Conservation (phyloP, 306 rosid genomes). For the Fagus sylvatica region DNA sequence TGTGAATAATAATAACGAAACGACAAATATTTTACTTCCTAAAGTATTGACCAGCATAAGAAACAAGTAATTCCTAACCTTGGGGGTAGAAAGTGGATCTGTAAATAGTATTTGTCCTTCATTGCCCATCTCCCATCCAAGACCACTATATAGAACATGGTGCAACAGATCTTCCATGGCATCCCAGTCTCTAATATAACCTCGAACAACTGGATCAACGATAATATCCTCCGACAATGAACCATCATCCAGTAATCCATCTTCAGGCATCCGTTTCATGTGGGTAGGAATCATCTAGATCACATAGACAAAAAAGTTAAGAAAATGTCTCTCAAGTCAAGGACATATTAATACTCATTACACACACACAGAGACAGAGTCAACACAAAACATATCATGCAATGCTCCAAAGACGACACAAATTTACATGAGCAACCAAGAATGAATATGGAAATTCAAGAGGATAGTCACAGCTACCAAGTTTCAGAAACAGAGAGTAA, state of each 20-base stretch:
- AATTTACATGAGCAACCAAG: not conserved
- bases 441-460: no score
- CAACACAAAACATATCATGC: not conserved
- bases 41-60: not conserved
- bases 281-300: conserved; percentile 87
- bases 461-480: not conserved
- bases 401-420: not conserved
- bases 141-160: conserved; percentile 82
- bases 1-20: not conserved
- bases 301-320: not conserved
- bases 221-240: conserved; percentile 48
- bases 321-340: not conserved
- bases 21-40: not conserved
- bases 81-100: conserved; percentile 93
- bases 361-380: not conserved
- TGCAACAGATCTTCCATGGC: conserved; percentile 94
- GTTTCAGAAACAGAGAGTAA: no score
- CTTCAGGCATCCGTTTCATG: conserved; percentile 72
- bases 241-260: conserved; percentile 48
- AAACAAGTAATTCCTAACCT: conserved; percentile 45
- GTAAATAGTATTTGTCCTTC: conserved; percentile 94
- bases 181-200: conserved; percentile 88
- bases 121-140: conserved; percentile 98
- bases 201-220: conserved; percentile 78
- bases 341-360: not conserved